phyloP scores from a whole-genome alignment of 352 stramenopile genomes.

The Stramenopiles sp. region DNA sequence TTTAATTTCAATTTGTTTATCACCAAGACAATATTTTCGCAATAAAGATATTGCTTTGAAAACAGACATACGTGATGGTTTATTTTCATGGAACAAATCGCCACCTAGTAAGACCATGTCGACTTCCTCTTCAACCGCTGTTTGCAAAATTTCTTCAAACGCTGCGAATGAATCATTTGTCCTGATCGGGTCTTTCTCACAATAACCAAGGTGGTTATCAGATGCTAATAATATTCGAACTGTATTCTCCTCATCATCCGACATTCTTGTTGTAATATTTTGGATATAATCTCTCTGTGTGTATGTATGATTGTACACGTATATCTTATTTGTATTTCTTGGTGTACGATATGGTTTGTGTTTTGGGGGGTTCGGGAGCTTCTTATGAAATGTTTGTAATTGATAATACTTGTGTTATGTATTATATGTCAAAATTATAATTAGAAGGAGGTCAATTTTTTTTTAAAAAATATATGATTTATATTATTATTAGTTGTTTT shows the following conservation, averaged over 20 bases:
- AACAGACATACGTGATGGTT: conserved; percentile 79
- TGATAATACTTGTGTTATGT: too few relatives aligned
- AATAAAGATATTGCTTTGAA: conserved; percentile 92
- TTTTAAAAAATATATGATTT: too few relatives aligned
- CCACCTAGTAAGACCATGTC: conserved; percentile 82
- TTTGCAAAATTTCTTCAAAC: conserved; percentile 58
- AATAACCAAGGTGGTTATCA: conserved; percentile 94
- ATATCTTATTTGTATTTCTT: too few relatives aligned
- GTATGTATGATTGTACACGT: too few relatives aligned
- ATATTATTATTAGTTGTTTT: too few relatives aligned
- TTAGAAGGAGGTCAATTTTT: too few relatives aligned
- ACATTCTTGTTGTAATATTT: too few relatives aligned
- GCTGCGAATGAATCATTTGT: conserved; percentile 69
- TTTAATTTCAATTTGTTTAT: conserved; percentile 36
- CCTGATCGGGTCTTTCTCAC: conserved; percentile 82
- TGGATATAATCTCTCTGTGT: too few relatives aligned
- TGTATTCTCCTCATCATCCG: conserved; percentile 18
- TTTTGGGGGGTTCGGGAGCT: too few relatives aligned
- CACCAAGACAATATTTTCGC: conserved; percentile 74
- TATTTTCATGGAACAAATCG: conserved; percentile 98
- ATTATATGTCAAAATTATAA: too few relatives aligned
- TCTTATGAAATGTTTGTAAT: too few relatives aligned
- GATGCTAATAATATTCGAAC: conserved; percentile 79
- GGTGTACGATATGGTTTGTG: too few relatives aligned
- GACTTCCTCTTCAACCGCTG: conserved; percentile 39